phyloP scores from a whole-genome alignment of 164 flowering plant species.

The Dillenia turbinata region DNA sequence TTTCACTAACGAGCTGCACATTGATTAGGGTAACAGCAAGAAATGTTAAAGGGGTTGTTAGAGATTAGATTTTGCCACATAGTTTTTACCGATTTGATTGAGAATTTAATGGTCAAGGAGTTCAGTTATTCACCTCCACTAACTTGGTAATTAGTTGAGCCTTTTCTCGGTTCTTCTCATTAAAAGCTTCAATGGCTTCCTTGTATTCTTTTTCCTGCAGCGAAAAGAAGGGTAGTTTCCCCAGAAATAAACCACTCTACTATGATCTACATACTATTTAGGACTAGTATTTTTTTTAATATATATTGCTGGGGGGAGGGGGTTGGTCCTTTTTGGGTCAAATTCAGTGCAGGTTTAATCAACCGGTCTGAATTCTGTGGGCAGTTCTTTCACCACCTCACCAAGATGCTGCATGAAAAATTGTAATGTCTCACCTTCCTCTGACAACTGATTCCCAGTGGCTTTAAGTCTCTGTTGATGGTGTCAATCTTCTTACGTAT shows the following conservation, averaged over 20 bases:
- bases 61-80: too few relatives aligned
- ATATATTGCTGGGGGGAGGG: too few relatives aligned
- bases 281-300: too few relatives aligned
- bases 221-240: neutral
- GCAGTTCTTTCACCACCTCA: too few relatives aligned
- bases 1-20: conserved; percentile 70
- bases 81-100: too few relatives aligned
- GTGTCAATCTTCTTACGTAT: conserved; percentile 51
- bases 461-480: conserved; percentile 42
- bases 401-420: neutral
- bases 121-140: conserved; percentile 56
- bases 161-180: conserved; percentile 82
- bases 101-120: neutral
- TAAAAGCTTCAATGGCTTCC: conserved; percentile 77
- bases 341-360: too few relatives aligned
- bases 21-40: too few relatives aligned
- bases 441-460: conserved; percentile 48
- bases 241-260: too few relatives aligned
- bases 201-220: conserved; percentile 86
- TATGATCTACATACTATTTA: too few relatives aligned
- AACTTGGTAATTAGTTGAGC: conserved; percentile 61
- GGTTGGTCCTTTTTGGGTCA: too few relatives aligned
- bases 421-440: conserved; percentile 37
- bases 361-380: too few relatives aligned
- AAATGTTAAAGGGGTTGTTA: too few relatives aligned